Evolutionary conservation across 2,329 filamentous ascomycete genomes (phyloP).

Genomic region (Aspergillus pseudotamarii): DNA sequence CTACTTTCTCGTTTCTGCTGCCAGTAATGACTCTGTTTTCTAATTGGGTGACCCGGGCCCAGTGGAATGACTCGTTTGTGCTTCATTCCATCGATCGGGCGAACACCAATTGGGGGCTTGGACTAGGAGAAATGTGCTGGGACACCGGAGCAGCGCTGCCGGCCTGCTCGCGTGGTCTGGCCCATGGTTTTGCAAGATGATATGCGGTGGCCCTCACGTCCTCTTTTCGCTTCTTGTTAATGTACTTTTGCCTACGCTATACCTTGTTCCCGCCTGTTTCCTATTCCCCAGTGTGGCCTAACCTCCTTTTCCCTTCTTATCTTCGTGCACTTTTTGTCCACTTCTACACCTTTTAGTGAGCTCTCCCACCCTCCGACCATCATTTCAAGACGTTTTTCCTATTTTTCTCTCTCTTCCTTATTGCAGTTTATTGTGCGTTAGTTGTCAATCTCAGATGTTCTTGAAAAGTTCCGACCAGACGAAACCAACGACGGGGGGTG

Average conservation of each 20-base stretch:
- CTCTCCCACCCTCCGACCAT: conserved; percentile 27
- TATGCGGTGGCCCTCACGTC: conserved; percentile 30
- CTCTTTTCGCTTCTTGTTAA: conserved; percentile 40
- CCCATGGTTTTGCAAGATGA: conserved; percentile 28
- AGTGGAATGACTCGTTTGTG: conserved; percentile 25
- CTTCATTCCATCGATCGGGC: conserved; percentile 22
- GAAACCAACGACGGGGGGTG: background rate
- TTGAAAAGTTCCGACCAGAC: conserved; percentile 12
- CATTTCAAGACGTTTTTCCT: conserved; percentile 26
- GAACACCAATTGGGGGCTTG: conserved; percentile 26
- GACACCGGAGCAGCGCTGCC: conserved; percentile 20
- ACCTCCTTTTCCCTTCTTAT: conserved; percentile 22
- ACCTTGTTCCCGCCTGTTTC: conserved; percentile 33
- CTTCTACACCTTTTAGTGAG: conserved; percentile 30
- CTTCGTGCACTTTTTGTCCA: conserved; percentile 24
- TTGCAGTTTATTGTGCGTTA: conserved; percentile 21
- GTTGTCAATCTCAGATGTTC: conserved; percentile 26
- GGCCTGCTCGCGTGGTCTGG: conserved; percentile 24
- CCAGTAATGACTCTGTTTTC: conserved; percentile 34
- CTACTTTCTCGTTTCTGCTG: conserved; percentile 34
- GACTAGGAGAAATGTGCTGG: conserved; percentile 28
- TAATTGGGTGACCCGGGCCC: conserved; percentile 25
- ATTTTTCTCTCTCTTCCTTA: conserved; percentile 14
- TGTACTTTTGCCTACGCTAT: conserved; percentile 44
- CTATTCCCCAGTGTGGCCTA: conserved; percentile 28